Evolutionary conservation across 345 rosid species (phyloP).

Genomic region (Capsella bursapastoris): DNA sequence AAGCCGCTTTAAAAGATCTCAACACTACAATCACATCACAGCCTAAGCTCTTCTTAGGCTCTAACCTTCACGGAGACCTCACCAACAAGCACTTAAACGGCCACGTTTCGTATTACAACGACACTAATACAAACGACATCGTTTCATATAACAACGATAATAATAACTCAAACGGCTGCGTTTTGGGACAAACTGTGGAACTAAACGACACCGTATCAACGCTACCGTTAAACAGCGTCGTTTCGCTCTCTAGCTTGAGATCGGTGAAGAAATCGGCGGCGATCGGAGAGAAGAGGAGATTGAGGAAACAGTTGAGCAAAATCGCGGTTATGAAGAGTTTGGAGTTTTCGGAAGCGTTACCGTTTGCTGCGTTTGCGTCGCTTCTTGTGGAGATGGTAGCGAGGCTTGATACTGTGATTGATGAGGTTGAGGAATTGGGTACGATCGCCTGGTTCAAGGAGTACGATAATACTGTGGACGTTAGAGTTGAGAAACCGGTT

Average conservation of each 20-base stretch:
- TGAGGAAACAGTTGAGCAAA: slow-evolving; percentile 76
- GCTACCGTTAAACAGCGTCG: slow-evolving; percentile 21
- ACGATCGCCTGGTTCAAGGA: slow-evolving; percentile 66
- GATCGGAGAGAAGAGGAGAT: slow-evolving; percentile 51
- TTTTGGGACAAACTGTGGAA: not conserved
- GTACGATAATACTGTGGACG: slow-evolving; percentile 42
- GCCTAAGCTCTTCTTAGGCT: slow-evolving; percentile 79
- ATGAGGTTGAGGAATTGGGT: slow-evolving; percentile 75
- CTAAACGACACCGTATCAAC: not conserved
- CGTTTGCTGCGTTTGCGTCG: slow-evolving; percentile 87
- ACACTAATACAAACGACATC: slow-evolving; percentile 29
- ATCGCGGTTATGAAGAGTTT: slow-evolving; percentile 64
- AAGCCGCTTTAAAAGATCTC: slow-evolving; percentile 73
- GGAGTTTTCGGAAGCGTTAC: slow-evolving; percentile 88
- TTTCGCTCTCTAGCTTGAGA: slow-evolving; percentile 61
- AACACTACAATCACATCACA: slow-evolving; percentile 76
- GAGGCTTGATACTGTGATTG: slow-evolving; percentile 72
- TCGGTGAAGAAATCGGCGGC: slow-evolving; percentile 25
- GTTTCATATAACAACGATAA: slow-evolving; percentile 9
- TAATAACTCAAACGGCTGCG: slow-evolving; percentile 7
- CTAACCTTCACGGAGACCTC: slow-evolving; percentile 47
- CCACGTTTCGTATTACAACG: slow-evolving; percentile 46
- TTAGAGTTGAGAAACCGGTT: slow-evolving; percentile 43
- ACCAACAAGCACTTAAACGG: slow-evolving; percentile 33
- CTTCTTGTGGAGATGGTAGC: slow-evolving; percentile 78